Percentiles rank a stretch among this genome's conserved stretches.
These are phyloP conservation scores for Populus trichocarpa DNA, from an alignment of 441 rosid species.

Conservation along the genomic window DNA sequence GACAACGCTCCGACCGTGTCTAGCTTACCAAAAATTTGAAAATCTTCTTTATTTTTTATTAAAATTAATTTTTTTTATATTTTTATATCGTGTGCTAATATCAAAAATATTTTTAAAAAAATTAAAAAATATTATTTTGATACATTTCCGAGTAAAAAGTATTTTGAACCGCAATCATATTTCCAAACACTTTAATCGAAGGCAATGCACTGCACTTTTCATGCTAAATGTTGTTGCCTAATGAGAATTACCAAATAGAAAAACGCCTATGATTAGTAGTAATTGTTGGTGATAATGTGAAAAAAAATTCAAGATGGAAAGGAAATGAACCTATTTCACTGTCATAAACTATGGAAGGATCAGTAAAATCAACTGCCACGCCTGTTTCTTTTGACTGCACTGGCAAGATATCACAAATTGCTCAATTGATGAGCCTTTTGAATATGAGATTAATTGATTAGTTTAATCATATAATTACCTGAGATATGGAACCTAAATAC, in stretches of 20 bases:
- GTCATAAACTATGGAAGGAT: conserved; percentile 82
- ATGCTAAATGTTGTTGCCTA: conserved; percentile 84
- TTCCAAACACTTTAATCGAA: conserved; percentile 26
- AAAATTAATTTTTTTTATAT: too few species aligned
- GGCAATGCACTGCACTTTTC: conserved; percentile 74
- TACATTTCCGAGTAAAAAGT: too few species aligned
- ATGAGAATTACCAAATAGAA: neutral
- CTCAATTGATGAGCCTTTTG: neutral
- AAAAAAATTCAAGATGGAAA: neutral
- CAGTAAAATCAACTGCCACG: conserved; percentile 76
- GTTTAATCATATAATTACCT: conserved; percentile 37
- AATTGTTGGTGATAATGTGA: neutral
- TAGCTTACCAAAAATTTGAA: conserved; percentile 8
- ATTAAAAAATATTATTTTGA: too few species aligned
- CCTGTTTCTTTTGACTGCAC: conserved; percentile 69
- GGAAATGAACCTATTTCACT: conserved; percentile 64
- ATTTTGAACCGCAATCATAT: too few species aligned
- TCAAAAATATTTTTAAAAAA: too few species aligned
- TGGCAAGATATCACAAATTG: neutral
- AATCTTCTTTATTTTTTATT: too few species aligned
- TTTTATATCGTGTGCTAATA: too few species aligned
- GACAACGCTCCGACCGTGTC: conserved; percentile 70
- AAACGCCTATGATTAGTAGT: neutral
- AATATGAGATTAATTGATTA: neutral
- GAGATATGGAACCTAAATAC: conserved; percentile 85